Evolutionary conservation across 805 yeast species (phyloP).

Genomic region (Candida verbasci): DNA sequence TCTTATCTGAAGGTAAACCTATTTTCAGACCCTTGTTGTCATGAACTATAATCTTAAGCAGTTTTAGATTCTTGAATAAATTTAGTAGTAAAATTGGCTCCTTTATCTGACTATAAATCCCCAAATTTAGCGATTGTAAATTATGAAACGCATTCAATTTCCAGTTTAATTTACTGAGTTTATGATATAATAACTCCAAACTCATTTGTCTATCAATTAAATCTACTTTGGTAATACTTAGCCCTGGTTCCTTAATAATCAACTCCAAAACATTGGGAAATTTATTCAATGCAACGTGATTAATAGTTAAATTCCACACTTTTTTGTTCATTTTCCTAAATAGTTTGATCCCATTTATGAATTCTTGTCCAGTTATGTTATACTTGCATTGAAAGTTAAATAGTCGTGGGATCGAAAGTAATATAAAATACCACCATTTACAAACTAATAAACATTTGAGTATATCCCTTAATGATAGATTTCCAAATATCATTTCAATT

Average conservation of each 20-base stretch:
- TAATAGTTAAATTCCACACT: slow-evolving; percentile 17
- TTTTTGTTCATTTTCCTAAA: slow-evolving; percentile 21
- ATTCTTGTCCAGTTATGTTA: slow-evolving; percentile 27
- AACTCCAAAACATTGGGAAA: slow-evolving; percentile 24
- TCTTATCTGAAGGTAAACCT: slow-evolving; percentile 15
- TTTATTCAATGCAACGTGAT: slow-evolving; percentile 18
- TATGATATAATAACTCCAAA: slow-evolving; percentile 20
- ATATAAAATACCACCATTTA: slow-evolving; percentile 26
- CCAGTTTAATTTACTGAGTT: slow-evolving; percentile 25
- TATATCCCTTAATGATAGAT: slow-evolving; percentile 17
- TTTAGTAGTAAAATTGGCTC: slow-evolving; percentile 17
- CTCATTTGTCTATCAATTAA: slow-evolving; percentile 22
- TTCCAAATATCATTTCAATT: slow-evolving; percentile 21
- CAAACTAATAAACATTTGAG: slow-evolving; percentile 30
- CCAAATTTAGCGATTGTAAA: slow-evolving; percentile 21
- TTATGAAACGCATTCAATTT: slow-evolving; percentile 16
- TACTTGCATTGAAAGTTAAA: slow-evolving; percentile 18
- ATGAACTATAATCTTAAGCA: slow-evolving; percentile 19
- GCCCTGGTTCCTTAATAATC: slow-evolving; percentile 19
- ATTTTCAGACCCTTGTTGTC: slow-evolving; percentile 15
- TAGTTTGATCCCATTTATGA: slow-evolving; percentile 22
- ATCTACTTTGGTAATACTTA: slow-evolving; percentile 21
- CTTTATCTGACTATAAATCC: slow-evolving; percentile 20
- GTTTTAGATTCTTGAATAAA: slow-evolving; percentile 19
- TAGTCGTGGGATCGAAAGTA: slow-evolving; percentile 22